Evolutionary conservation across 768 basidiomycete species (phyloP).

Genomic region (Serendipita sp.): DNA sequence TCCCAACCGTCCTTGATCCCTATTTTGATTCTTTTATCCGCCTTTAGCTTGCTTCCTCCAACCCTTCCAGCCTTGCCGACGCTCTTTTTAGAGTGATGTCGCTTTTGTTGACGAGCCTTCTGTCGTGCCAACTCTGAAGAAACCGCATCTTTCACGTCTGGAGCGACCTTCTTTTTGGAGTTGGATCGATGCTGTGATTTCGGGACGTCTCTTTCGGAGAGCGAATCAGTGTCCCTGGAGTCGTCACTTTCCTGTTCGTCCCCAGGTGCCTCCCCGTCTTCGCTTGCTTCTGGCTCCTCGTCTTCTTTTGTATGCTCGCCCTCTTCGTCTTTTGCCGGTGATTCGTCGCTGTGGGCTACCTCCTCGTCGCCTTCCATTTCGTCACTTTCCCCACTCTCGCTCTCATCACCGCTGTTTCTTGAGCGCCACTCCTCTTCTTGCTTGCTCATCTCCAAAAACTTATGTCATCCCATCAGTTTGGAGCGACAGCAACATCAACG

Average conservation of each 20-base stretch:
- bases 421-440: slow-evolving; percentile 22
- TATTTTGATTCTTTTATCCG: slow-evolving; percentile 45
- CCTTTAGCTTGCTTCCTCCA: slow-evolving; percentile 76
- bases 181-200: slow-evolving; percentile 11
- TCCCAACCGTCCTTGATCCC: slow-evolving; percentile 27
- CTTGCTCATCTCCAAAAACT: slow-evolving; percentile 54
- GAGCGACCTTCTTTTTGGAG: slow-evolving; percentile 18
- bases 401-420: slow-evolving; percentile 14
- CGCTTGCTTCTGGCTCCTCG: slow-evolving; percentile 10
- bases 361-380: slow-evolving; percentile 14
- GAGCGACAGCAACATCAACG: slow-evolving; percentile 8
- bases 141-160: slow-evolving; percentile 44
- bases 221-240: background rate
- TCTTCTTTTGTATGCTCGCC: slow-evolving; percentile 5
- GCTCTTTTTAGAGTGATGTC: slow-evolving; percentile 64
- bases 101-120: slow-evolving; percentile 48
- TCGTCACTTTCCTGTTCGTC: slow-evolving; percentile 5
- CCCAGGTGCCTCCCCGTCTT: slow-evolving; percentile 8
- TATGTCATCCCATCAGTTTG: slow-evolving; percentile 15
- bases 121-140: slow-evolving; percentile 42
- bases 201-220: background rate
- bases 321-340: slow-evolving; percentile 14
- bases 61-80: slow-evolving; percentile 41
- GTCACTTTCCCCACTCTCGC: slow-evolving; percentile 12
- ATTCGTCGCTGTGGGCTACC: slow-evolving; percentile 13